A percentile compares a stretch with the other conserved stretches of the same genome.
phyloP scores from a whole-genome alignment of 2,329 filamentous ascomycete genomes.

The Neonectria sp. region DNA sequence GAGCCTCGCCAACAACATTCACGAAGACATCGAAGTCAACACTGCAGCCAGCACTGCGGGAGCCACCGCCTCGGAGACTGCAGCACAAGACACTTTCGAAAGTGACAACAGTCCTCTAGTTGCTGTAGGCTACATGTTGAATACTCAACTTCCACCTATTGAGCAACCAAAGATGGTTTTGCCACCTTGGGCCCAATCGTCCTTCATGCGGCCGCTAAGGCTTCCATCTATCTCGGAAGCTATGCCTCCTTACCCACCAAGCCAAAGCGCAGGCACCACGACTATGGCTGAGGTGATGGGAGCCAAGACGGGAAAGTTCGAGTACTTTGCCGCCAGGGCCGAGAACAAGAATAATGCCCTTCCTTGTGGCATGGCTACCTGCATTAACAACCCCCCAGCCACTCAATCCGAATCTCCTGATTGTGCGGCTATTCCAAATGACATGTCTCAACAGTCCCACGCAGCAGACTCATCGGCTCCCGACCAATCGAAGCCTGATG shows the following conservation, averaged over 20 bases:
- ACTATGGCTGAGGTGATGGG: conserved; percentile 51
- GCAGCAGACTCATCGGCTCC: neutral
- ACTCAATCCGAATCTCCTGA: neutral
- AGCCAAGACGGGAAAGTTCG: conserved; percentile 54
- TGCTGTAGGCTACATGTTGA: neutral
- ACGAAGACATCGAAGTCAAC: neutral
- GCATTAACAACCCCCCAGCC: conserved; percentile 1
- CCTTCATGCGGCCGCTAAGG: conserved; percentile 11
- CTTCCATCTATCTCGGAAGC: conserved; percentile 42
- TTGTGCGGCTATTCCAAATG: neutral
- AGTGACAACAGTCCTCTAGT: neutral
- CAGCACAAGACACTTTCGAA: neutral
- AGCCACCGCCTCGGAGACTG: neutral
- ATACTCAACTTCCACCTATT: conserved; percentile 26
- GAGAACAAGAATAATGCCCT: conserved; percentile 49
- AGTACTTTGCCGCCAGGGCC: conserved; percentile 59
- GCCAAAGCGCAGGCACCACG: conserved; percentile 6
- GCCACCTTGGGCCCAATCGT: conserved; percentile 9
- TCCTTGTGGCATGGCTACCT: conserved; percentile 18
- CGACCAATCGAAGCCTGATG: neutral
- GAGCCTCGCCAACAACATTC: neutral
- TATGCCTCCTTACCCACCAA: conserved; percentile 16
- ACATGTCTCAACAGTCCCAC: neutral
- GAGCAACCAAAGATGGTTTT: conserved; percentile 4
- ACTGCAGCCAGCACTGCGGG: neutral